These are phyloP conservation scores for Glarea lozoyensis DNA, from an alignment of 495 filamentous ascomycete species.

Conservation along the genomic window DNA sequence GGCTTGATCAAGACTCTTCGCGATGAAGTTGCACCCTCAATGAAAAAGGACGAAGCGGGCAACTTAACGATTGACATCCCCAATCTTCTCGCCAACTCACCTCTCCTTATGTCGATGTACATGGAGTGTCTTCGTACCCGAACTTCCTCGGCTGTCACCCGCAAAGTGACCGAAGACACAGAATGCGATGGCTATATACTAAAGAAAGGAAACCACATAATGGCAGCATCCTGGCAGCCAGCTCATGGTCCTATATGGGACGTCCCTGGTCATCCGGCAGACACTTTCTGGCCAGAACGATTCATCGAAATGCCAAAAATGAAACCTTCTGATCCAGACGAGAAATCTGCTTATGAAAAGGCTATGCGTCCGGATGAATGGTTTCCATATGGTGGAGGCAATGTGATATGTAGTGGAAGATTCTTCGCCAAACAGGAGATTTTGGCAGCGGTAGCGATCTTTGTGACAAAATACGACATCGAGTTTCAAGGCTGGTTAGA, in stretches of 20 bases:
- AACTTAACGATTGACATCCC: conserved; percentile 1
- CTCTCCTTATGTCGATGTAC: conserved; percentile 5
- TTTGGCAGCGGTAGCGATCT: conserved; percentile 34
- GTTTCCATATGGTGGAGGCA: conserved; percentile 26
- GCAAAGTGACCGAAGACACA: not conserved
- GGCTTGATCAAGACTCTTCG: not conserved
- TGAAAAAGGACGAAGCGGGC: not conserved
- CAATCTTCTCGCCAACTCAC: conserved; percentile 2
- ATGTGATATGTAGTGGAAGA: conserved; percentile 38
- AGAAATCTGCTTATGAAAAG: conserved; percentile 5
- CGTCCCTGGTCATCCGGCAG: conserved; percentile 20
- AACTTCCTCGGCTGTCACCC: not conserved
- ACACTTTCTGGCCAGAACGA: conserved; percentile 27
- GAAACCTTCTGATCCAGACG: conserved; percentile 3
- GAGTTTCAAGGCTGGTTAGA: not conserved
- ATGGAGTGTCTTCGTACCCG: conserved; percentile 1
- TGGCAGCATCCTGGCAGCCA: not conserved
- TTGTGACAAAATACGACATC: conserved; percentile 23
- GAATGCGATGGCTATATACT: conserved; percentile 2
- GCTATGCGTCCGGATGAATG: conserved; percentile 4
- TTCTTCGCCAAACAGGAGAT: conserved; percentile 43
- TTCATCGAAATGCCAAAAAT: conserved; percentile 18
- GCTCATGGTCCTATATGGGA: conserved; percentile 16
- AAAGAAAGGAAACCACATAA: conserved; percentile 4
- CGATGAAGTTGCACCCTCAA: not conserved